phyloP scores from a whole-genome alignment of 2,329 filamentous ascomycete genomes.

The Spiromastix sp. region DNA sequence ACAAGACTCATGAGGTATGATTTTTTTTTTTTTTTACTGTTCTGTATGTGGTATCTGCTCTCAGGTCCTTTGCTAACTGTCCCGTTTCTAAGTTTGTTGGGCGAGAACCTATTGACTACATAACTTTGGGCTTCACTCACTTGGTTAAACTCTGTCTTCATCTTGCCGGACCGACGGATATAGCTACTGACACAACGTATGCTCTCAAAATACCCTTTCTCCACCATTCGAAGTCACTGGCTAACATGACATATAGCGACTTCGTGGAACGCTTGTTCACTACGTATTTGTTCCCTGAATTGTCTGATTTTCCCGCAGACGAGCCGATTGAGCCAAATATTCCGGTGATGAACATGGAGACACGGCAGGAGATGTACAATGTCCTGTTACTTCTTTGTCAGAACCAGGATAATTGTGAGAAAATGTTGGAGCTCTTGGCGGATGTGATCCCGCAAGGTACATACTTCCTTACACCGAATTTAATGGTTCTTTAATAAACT shows the following conservation, averaged over 20 bases:
- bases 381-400: conserved; percentile 49
- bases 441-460: conserved; percentile 43
- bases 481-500: conserved; percentile 7
- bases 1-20: conserved; percentile 33
- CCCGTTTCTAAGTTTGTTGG: conserved; percentile 31
- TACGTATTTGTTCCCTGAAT: conserved; percentile 55
- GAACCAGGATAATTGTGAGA: conserved; percentile 37
- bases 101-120: conserved; percentile 32
- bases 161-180: conserved; percentile 23
- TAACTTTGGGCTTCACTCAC: conserved; percentile 33
- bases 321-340: conserved; percentile 24
- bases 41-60: background rate
- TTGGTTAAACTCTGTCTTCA: conserved; percentile 35
- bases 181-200: conserved; percentile 26
- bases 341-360: conserved; percentile 44
- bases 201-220: no score
- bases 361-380: conserved; percentile 50
- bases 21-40: background rate
- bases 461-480: conserved; percentile 20
- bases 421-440: conserved; percentile 43
- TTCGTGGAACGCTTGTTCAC: conserved; percentile 47
- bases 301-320: conserved; percentile 24
- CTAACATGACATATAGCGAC: conserved; percentile 26
- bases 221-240: no score
- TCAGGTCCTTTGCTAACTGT: conserved; percentile 12